Evolutionary conservation across 2,329 filamentous ascomycete genomes (phyloP).

Genomic region (Trichophyton schoenleinii): DNA sequence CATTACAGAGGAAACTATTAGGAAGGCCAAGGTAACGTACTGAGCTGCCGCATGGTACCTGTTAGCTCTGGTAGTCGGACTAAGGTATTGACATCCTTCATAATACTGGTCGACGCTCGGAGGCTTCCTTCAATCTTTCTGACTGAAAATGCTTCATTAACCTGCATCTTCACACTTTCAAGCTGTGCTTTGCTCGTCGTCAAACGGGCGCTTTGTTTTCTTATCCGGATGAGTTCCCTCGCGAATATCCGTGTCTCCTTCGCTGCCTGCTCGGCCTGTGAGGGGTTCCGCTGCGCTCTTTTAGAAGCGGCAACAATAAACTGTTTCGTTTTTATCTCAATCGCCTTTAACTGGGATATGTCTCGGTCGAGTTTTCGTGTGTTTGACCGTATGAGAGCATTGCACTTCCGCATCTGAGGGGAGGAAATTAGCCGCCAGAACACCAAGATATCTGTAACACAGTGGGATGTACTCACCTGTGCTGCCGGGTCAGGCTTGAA

Average conservation of each 20-base stretch:
- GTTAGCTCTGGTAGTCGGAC: slow-evolving; percentile 75
- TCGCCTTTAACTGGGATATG: slow-evolving; percentile 62
- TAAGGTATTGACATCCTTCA: slow-evolving; percentile 89
- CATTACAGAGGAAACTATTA: neutral
- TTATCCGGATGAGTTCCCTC: slow-evolving; percentile 69
- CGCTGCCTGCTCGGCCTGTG: slow-evolving; percentile 64
- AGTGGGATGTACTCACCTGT: slow-evolving; percentile 50
- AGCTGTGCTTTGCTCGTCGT: slow-evolving; percentile 85
- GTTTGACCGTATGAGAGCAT: slow-evolving; percentile 75
- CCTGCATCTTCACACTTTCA: slow-evolving; percentile 89
- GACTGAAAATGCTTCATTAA: slow-evolving; percentile 89
- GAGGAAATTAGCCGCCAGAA: neutral
- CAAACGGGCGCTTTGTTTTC: slow-evolving; percentile 61
- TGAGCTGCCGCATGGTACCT: slow-evolving; percentile 66
- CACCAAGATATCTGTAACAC: slow-evolving; percentile 15
- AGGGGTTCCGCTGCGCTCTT: slow-evolving; percentile 67
- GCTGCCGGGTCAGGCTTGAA: slow-evolving; percentile 85
- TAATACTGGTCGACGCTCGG: slow-evolving; percentile 72
- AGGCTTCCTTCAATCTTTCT: slow-evolving; percentile 93
- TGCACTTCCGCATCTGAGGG: slow-evolving; percentile 81
- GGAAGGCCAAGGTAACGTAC: slow-evolving; percentile 4
- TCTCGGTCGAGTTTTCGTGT: slow-evolving; percentile 91
- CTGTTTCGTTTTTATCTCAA: slow-evolving; percentile 73
- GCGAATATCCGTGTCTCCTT: slow-evolving; percentile 81
- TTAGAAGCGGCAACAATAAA: slow-evolving; percentile 73